Base-by-base conservation (phyloP, 2,329 filamentous ascomycete genomes). In the Colletotrichum tofieldiae region DNA sequence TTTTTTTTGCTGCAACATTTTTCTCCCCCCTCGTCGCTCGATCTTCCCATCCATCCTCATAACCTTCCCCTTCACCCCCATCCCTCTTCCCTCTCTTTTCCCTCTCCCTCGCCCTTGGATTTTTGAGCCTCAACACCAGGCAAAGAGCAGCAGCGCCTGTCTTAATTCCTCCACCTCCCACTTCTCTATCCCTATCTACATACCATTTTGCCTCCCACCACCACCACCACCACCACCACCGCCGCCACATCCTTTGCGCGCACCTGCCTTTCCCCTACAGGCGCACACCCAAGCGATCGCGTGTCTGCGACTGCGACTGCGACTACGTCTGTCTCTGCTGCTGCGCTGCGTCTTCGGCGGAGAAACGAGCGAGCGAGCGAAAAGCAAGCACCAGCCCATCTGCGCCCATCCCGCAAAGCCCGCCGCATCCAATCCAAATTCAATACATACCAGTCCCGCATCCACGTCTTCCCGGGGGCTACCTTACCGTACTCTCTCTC, bases 41-140 rank as follows among this genome's bases (percentile, higher is more conserved):
- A 61, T 63, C 65, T 66, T 68, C 70, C 41, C 64, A 41, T 63
- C 73, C 59, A 62, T 74, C 64, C 73, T 73, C 64, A 70, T 61
- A 49, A 51, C 45, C 32, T 26, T 55, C 58, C 39, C 58, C 71
- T 37, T 67, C 68, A 45, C 55, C 59, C 71, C 65, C 55, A 55
- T 68, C 60, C 63, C 72, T 69, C 52, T 62, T 67, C 55, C 52
- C 66, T 62, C 74, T 54, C 69, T 39, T 59, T 54, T 32, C 35
- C 54, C 20, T 35, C 43, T n/a, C 61, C 52, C 58, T 43, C 65
- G 54, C 29, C 63, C 39, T 60, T 45, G 41, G 39, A 61, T 26
- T 37, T 23, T 63, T 61, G 55, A 51, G 58, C 67, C 63, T 71
- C 62, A 56, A 67, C 41, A 52, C 49, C 67, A 54, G 66, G 58